A percentile compares a stretch with the other conserved stretches of the same genome.
Conservation (phyloP, 352 stramenopile genomes). For the Pythium sp. region DNA sequence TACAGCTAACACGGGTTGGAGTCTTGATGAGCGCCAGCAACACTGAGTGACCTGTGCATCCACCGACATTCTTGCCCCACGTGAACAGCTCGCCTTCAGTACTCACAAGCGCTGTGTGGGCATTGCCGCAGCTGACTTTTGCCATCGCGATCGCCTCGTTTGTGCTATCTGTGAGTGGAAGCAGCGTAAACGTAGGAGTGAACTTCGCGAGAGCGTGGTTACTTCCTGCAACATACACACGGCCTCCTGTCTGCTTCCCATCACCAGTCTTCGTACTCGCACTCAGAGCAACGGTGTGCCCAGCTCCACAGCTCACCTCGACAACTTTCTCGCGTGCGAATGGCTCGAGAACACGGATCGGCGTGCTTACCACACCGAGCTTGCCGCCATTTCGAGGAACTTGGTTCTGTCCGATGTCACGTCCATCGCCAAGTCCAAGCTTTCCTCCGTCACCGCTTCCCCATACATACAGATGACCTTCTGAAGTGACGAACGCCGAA, state of each 20-base stretch:
- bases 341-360: constrained; percentile 36
- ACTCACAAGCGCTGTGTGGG: constrained; percentile 63
- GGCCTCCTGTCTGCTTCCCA: constrained; percentile 24
- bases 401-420: constrained; percentile 52
- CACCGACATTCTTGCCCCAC: constrained; percentile 71
- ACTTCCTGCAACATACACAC: constrained; percentile 63
- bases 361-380: constrained; percentile 34
- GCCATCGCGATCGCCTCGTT: constrained; percentile 25
- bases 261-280: constrained; percentile 17
- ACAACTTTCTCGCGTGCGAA: constrained; percentile 47
- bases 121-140: constrained; percentile 62
- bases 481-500: constrained; percentile 56
- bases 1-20: constrained; percentile 52
- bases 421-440: constrained; percentile 65
- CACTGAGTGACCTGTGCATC: constrained; percentile 57
- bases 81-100: constrained; percentile 65
- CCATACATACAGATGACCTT: constrained; percentile 71
- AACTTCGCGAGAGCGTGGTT: constrained; percentile 65
- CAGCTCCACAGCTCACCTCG: constrained; percentile 65
- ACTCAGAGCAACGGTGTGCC: constrained; percentile 60
- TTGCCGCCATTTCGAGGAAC: constrained; percentile 59
- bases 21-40: constrained; percentile 28
- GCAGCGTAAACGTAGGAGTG: constrained; percentile 44
- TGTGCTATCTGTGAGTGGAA: constrained; percentile 16
- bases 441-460: constrained; percentile 66